Base-by-base conservation (phyloP, 1,139 yeast species). In the Lodderomyces jiufengensis region DNA sequence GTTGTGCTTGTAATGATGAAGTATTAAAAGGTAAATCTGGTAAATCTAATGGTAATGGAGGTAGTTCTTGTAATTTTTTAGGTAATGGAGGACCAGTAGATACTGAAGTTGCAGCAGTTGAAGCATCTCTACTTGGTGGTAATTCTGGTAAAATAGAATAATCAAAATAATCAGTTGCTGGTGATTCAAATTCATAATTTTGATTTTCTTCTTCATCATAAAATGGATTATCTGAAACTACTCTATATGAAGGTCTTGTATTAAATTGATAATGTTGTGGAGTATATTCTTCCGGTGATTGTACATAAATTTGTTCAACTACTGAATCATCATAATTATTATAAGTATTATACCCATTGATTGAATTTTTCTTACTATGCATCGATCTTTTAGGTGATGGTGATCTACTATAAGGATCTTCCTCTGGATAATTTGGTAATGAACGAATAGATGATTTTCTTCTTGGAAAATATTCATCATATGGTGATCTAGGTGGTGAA, bases 11-110 rank as follows among this genome's bases (percentile, higher is more conserved):
- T 29, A 80, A 55, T 1, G 73, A 57, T 3, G 74, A 66, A 0
- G 82, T 69, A 7, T 75, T 55, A 43, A 79, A 79, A 3, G 83
- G 84, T 10, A 79, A 61, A 31, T 70, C 66, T 0, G 85, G 85
- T 11, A 78, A 59, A 24, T 74, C 77, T 20, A 66, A 47, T 1
- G 84, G 83, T 4, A 72, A 66, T 0, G 74, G 71, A 0, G 81
- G 81, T 14, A 76, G 52, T 3, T 47, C 59, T 15, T 42, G 67
- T 14, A 34, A 15, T 27, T 40, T 36, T 14, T 36, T 38, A 26
- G 32, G 27, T 9, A 37, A 28, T 8, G 34, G 29, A 5, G 37
- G 31, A 8, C 24, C 16, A 7, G 40, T 18, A 2, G 25, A 21
- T 12, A 29, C n/a, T 21, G 35, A 22, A 9, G 31, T 31, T 13